Evolutionary conservation across 371 early-diverging fungal genomes (phyloP), one percentile per base, ranked within the genome.

Genomic region (Syncephalastrum sp.): DNA sequence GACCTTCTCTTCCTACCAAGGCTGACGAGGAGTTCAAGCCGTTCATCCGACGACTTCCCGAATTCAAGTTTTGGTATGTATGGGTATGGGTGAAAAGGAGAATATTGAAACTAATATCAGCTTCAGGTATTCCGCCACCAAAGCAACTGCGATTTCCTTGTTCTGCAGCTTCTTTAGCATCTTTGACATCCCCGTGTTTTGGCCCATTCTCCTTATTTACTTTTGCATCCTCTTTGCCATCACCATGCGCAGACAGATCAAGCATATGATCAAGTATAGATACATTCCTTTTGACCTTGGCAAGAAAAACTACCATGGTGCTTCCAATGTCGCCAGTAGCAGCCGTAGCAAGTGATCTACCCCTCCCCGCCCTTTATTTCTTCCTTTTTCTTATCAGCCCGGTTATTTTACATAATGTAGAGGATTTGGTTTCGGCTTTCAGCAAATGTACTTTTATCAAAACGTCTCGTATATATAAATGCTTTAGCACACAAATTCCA

Each of bases 121-220:
- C 46, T 19, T 53, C 60, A 93, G 94, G 92, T 83, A 85, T 61
- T 81, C 87, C 47, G 84, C 92, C 19, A 93, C 93, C 15, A 77
- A 90, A 59, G 94, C 95, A 0, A 82, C 90, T 14, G 53, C 83
- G 43, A 85, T 94, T 58, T 88, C 95, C 4, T 65, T 94, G 24
- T 62, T 89, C 50, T 94, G 94, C 82, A 90, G 94, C 46, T 77
- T 95, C 64, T 92, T 95, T 75, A 62, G 81, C 6, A 60, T 92
- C 58, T 90, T 99, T 62, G 98, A 99, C 70, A 87, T 99, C 47
- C 99, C 99, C 14, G 99, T 99, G 5, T 99, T 95, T 77, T 98
- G 98, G 91, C 91, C 91, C 4, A 90, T 91, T 57, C 76, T 92
- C 45, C 68, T 92, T 58, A 72, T 99, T 54, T 99, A 99, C 84